Percentiles rank a stretch among this genome's conserved stretches.
Conservation (phyloP, 768 basidiomycete genomes). For the Suillus plorans region DNA sequence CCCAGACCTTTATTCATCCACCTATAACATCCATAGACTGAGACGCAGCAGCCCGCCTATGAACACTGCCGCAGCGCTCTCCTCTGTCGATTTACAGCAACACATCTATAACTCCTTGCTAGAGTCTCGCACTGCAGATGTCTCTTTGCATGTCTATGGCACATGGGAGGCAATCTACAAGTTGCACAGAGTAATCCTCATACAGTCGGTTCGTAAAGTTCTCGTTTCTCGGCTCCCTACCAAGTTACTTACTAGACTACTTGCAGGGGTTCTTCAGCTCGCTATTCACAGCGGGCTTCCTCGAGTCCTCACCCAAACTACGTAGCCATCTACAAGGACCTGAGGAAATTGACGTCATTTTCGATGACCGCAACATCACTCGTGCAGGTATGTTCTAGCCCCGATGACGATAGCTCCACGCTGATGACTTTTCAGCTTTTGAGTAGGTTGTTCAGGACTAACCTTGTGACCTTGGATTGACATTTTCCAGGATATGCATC, state of each 20-base stretch:
- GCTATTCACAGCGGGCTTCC: conserved; percentile 80
- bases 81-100: conserved; percentile 59
- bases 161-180: conserved; percentile 74
- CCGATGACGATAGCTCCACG: conserved; percentile 7
- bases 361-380: conserved; percentile 88
- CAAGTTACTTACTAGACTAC: background rate
- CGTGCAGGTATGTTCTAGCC: conserved; percentile 60
- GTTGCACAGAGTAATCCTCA: conserved; percentile 83
- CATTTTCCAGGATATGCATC: conserved; percentile 65
- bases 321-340: conserved; percentile 25
- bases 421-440: conserved; percentile 56
- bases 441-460: conserved; percentile 57
- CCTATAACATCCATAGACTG: background rate
- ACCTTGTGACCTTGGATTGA: conserved; percentile 13
- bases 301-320: conserved; percentile 48
- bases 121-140: conserved; percentile 71
- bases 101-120: conserved; percentile 80
- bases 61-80: conserved; percentile 40
- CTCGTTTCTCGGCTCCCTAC: background rate
- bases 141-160: conserved; percentile 66
- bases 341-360: conserved; percentile 66
- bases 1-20: conserved; percentile 8
- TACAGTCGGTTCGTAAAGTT: conserved; percentile 62
- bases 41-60: conserved; percentile 22
- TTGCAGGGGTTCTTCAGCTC: conserved; percentile 82